Base-by-base conservation (phyloP, 1,139 yeast genomes). In the Yarrowia galli region DNA sequence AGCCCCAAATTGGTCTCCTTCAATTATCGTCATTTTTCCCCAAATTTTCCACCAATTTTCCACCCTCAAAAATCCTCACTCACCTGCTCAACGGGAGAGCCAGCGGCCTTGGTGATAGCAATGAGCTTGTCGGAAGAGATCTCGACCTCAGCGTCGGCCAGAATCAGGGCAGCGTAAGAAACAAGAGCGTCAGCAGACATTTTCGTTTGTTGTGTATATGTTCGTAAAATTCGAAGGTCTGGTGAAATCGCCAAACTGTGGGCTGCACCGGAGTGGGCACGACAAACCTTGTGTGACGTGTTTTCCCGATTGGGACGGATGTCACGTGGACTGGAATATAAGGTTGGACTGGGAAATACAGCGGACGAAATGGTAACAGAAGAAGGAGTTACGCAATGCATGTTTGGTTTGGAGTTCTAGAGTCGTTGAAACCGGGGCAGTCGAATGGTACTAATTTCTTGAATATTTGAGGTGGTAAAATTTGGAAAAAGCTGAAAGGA, bases 71-170 rank as follows among this genome's bases (percentile, higher is more conserved):
- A 28, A 7, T 28, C 32, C 32, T 10, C 32, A 61, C 66, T 46
- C 66, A 92, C 89, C 72, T 85, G 83, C 70, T 73, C 74, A 78
- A 95, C 89, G 66, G 66, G 46, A 38, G 66, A 49, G 82, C 92
- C 91, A 78, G 97, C 97, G 76, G 96, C 93, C 83, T 88, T 84
- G 83, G 92, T 83, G 82, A 92, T 83, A 77, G 96, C 82, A 79
- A 85, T 81, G 80, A 92, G 86, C 87, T 91, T 92, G 82, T 91
- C 97, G 78, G 97, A 81, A 79, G 97, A 82, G 87, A 92, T 86
- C 83, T 91, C 97, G 80, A 91, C 84, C 80, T 92, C 97, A 77
- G 97, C 89, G 83, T 92, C 98, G 76, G 97, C 97, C 84, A 92
- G 87, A 86, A 92, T 92, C 84, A 92, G 89, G 81, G 98, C 95